These are phyloP conservation scores for Pythium plurisporium DNA, from an alignment of 352 stramenopile species.

Conservation along the genomic window DNA sequence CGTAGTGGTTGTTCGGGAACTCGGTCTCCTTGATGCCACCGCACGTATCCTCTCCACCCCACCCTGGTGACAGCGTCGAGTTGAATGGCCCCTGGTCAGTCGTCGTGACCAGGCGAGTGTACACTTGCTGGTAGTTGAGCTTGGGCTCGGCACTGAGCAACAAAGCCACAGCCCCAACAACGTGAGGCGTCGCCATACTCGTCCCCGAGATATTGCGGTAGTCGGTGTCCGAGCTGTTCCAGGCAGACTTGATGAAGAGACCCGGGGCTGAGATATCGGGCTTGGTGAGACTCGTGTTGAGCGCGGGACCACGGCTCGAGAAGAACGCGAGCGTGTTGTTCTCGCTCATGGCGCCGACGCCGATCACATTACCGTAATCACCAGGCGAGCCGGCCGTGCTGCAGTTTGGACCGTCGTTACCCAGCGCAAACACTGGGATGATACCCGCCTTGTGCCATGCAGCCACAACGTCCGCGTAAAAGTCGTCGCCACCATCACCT, in stretches of 20 bases:
- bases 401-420: conserved; percentile 27
- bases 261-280: conserved; percentile 30
- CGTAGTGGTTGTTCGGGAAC: conserved; percentile 31
- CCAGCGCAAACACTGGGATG: conserved; percentile 30
- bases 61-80: not conserved
- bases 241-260: conserved; percentile 15
- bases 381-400: conserved; percentile 23
- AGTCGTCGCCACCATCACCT: not conserved
- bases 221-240: conserved; percentile 10
- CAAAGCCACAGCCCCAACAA: conserved; percentile 27
- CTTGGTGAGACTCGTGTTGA: conserved; percentile 20
- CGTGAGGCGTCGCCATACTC: conserved; percentile 29
- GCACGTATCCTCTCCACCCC: not conserved
- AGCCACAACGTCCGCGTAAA: conserved; percentile 17
- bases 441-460: conserved; percentile 27
- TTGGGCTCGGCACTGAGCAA: conserved; percentile 16
- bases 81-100: conserved; percentile 1
- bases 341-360: not conserved
- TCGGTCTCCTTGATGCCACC: not conserved
- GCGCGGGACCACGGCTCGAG: conserved; percentile 24
- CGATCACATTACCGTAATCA: conserved; percentile 30
- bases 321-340: conserved; percentile 24
- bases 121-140: conserved; percentile 24
- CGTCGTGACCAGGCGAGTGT: not conserved
- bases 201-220: conserved; percentile 18